These are phyloP conservation scores for Ceratopteris richardii DNA, from an alignment of 75 land plant genomes.

Conservation along the genomic window DNA sequence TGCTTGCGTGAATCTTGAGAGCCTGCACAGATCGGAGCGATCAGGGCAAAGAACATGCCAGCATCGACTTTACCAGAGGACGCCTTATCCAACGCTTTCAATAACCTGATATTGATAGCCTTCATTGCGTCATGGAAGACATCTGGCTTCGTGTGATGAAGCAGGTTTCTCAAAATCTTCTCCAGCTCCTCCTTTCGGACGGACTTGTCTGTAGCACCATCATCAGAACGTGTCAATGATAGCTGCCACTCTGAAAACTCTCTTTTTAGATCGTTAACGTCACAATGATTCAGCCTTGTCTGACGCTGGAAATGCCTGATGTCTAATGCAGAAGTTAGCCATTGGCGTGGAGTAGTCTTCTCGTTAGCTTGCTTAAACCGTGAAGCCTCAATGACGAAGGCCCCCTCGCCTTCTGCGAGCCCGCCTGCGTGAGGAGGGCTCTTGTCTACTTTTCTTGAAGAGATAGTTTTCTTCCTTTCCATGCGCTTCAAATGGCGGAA, in stretches of 20 bases:
- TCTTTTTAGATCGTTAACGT: constrained; percentile 46
- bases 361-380: constrained; percentile 47
- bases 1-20: constrained; percentile 66
- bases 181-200: constrained; percentile 82
- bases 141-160: constrained; percentile 63
- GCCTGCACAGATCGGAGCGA: constrained; percentile 84
- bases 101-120: constrained; percentile 68
- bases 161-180: constrained; percentile 48
- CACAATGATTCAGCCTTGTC: constrained; percentile 55
- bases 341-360: constrained; percentile 63
- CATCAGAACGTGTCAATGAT: constrained; percentile 44
- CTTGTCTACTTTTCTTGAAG: constrained; percentile 27
- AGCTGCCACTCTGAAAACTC: constrained; percentile 48
- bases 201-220: constrained; percentile 44
- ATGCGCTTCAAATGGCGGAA: constrained; percentile 71
- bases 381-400: constrained; percentile 40
- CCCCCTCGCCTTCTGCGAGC: constrained; percentile 8
- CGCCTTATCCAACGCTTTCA: constrained; percentile 50
- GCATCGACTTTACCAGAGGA: constrained; percentile 79
- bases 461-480: constrained; percentile 54
- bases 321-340: constrained; percentile 52
- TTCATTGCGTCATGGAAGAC: constrained; percentile 79
- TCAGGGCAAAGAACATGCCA: constrained; percentile 74
- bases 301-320: constrained; percentile 80
- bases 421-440: constrained; percentile 13